A percentile compares a stretch with the other conserved stretches of the same genome.
These are phyloP conservation scores for Calophaca sinica DNA, from an alignment of 306 rosid genomes.

Conservation along the genomic window DNA sequence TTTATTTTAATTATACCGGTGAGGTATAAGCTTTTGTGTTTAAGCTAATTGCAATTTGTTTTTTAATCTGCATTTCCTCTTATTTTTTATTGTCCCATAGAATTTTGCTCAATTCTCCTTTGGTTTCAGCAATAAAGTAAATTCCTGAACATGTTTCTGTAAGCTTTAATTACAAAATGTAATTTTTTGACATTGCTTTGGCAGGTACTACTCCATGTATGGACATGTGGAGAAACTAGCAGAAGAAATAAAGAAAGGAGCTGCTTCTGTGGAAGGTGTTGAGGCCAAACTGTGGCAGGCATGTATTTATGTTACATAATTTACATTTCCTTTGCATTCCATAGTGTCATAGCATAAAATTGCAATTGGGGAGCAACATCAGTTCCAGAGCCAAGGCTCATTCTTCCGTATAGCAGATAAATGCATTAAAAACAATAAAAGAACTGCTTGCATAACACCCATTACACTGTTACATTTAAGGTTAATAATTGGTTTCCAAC, in stretches of 20 bases:
- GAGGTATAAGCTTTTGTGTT: neutral
- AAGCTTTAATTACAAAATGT: neutral
- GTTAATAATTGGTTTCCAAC: conserved; percentile 19
- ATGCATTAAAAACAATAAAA: conserved; percentile 21
- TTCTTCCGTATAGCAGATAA: conserved; percentile 6
- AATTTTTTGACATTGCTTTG: conserved; percentile 30
- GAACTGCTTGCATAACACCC: neutral
- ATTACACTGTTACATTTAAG: conserved; percentile 1
- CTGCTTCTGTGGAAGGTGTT: conserved; percentile 88
- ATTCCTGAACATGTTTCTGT: conserved; percentile 27
- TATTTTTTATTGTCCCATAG: neutral
- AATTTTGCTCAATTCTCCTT: conserved; percentile 14
- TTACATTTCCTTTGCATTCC: conserved; percentile 36
- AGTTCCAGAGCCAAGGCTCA: conserved; percentile 9
- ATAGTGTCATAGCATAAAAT: conserved; percentile 24
- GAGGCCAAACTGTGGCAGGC: conserved; percentile 95
- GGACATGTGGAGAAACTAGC: conserved; percentile 96
- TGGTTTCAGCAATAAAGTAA: conserved; percentile 12
- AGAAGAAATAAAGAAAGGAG: conserved; percentile 87
- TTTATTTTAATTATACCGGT: neutral
- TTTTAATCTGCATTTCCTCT: conserved; percentile 10
- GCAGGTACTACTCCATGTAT: conserved; percentile 93
- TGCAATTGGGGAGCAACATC: neutral
- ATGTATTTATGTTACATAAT: conserved; percentile 37
- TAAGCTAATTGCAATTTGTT: neutral